Percentiles rank a stretch among this genome's conserved stretches.
Evolutionary conservation across 345 rosid genomes (phyloP).

Genomic region (Kernera saxatilis): DNA sequence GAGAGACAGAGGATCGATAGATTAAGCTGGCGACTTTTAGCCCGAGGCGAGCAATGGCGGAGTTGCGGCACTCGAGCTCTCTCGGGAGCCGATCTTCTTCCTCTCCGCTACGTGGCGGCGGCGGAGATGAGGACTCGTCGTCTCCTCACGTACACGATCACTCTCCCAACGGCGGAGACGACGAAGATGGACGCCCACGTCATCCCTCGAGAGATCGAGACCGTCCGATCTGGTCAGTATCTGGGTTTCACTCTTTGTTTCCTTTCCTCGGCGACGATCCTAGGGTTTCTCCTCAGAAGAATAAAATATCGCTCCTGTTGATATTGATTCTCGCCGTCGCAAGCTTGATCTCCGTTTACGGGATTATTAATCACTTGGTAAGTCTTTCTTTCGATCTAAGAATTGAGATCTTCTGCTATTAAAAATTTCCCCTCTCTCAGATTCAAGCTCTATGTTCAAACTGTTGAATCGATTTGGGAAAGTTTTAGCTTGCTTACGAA

Average conservation of each 20-base stretch:
- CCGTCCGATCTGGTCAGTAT: conserved; percentile 60
- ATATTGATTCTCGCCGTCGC: conserved; percentile 42
- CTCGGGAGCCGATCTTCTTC: conserved; percentile 74
- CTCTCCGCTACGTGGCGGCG: conserved; percentile 68
- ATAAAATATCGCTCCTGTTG: conserved; percentile 53
- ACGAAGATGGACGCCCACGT: conserved; percentile 55
- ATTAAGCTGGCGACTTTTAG: conserved; percentile 53
- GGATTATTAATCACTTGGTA: conserved; percentile 64
- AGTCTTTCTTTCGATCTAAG: conserved; percentile 31
- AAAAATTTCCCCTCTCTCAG: neutral
- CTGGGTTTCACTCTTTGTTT: conserved; percentile 28
- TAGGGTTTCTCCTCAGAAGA: conserved; percentile 58
- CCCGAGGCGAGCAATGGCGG: conserved; percentile 81
- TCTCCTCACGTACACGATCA: conserved; percentile 73
- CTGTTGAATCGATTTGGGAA: neutral
- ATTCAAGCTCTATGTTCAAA: neutral
- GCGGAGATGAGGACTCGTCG: conserved; percentile 61
- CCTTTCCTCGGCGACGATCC: conserved; percentile 68
- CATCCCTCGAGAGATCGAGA: conserved; percentile 72
- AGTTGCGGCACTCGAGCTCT: conserved; percentile 93
- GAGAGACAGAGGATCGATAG: neutral
- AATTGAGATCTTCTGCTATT: neutral
- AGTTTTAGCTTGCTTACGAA: neutral
- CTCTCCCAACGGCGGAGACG: conserved; percentile 32
- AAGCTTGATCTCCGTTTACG: conserved; percentile 65